A percentile compares a stretch with the other conserved stretches of the same genome.
Conservation (phyloP, 2,329 filamentous ascomycete genomes). For the Colletotrichum melonis region DNA sequence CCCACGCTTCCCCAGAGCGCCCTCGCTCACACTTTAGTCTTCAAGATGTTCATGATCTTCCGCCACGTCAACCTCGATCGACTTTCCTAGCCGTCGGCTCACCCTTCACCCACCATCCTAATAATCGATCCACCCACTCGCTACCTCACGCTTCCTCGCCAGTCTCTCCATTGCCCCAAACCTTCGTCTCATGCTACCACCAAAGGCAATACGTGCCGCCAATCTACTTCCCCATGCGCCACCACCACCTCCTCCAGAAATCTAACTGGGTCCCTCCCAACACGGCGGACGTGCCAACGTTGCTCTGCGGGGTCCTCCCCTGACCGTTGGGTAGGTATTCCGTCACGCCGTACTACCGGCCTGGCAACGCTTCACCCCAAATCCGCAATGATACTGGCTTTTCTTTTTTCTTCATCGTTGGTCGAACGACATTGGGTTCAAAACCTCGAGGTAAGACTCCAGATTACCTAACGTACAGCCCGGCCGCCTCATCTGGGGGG, state of each 20-base stretch:
- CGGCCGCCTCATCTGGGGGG: constrained; percentile 16
- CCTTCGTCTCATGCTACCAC: constrained; percentile 20
- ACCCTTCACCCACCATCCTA: not conserved
- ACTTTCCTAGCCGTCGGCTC: constrained; percentile 13
- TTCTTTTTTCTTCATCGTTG: not conserved
- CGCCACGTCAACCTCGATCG: constrained; percentile 30
- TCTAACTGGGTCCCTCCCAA: constrained; percentile 6
- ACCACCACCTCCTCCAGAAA: not conserved
- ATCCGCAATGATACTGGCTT: not conserved
- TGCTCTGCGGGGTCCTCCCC: constrained; percentile 28
- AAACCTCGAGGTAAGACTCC: constrained; percentile 12
- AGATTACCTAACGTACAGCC: constrained; percentile 18
- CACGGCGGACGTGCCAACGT: constrained; percentile 22
- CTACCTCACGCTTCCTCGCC: not conserved
- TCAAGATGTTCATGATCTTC: constrained; percentile 13
- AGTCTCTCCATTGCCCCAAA: not conserved
- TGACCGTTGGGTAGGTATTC: constrained; percentile 24
- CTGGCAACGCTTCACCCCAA: constrained; percentile 13
- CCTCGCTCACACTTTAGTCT: constrained; percentile 1
- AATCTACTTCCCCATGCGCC: constrained; percentile 16
- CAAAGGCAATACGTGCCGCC: constrained; percentile 7
- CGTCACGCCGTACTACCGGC: constrained; percentile 2
- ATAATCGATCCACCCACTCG: not conserved
- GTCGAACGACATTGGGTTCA: constrained; percentile 10
- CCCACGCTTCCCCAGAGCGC: not conserved